Percentiles rank a stretch among this genome's conserved stretches.
phyloP scores from a whole-genome alignment of 331 rosid genomes.

The Dryas integrifolia region DNA sequence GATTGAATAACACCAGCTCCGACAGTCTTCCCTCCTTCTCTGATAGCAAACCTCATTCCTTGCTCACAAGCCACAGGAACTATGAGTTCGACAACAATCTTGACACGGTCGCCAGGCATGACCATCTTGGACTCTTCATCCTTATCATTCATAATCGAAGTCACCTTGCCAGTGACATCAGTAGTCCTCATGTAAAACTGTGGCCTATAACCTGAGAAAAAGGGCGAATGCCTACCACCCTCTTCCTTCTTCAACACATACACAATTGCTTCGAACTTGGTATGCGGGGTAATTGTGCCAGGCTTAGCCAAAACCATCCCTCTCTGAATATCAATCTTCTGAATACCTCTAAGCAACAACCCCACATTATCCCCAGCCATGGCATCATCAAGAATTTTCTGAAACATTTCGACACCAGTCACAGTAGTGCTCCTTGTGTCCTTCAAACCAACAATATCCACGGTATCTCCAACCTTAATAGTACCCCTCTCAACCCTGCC shows the following conservation, averaged over 20 bases:
- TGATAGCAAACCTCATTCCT: constrained; percentile 91
- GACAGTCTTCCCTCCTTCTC: constrained; percentile 93
- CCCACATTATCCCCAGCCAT: constrained; percentile 93
- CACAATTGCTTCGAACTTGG: constrained; percentile 72
- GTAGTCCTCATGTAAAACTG: constrained; percentile 96
- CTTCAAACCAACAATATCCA: constrained; percentile 71
- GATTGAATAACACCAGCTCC: constrained; percentile 91
- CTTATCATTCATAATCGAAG: constrained; percentile 76
- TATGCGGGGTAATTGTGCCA: constrained; percentile 78
- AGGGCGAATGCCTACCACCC: constrained; percentile 89
- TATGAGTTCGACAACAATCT: constrained; percentile 79
- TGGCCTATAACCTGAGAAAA: constrained; percentile 79
- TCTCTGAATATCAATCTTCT: constrained; percentile 78
- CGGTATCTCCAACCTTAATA: constrained; percentile 58
- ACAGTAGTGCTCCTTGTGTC: constrained; percentile 68
- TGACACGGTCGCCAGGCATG: constrained; percentile 93
- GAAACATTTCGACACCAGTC: constrained; percentile 92
- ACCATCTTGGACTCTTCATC: constrained; percentile 95
- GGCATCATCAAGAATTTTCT: constrained; percentile 86
- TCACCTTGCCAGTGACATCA: constrained; percentile 78
- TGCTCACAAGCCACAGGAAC: constrained; percentile 83
- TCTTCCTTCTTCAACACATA: constrained; percentile 92
- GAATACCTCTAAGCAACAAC: constrained; percentile 72
- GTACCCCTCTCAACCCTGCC: constrained; percentile 82
- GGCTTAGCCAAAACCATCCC: constrained; percentile 97